These are phyloP conservation scores for Phytophthora niederhauseri DNA, from an alignment of 352 stramenopile species.

Conservation along the genomic window DNA sequence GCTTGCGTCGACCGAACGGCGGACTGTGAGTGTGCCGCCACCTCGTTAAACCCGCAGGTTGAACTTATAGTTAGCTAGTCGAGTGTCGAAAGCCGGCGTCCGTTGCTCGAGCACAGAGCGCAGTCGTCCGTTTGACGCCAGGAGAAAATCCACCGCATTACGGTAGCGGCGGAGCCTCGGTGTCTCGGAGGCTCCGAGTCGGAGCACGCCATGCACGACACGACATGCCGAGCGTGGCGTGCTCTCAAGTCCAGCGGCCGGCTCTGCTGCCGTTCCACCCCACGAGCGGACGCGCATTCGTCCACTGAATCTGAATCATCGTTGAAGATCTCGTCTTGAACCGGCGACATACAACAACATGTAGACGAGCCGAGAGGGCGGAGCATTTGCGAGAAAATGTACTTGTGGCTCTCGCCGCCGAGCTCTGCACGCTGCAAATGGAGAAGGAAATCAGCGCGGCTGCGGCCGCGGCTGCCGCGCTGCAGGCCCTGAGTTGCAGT, in stretches of 20 bases:
- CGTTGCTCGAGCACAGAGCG: not conserved
- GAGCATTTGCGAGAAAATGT: not conserved
- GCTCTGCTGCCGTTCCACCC: conserved; percentile 25
- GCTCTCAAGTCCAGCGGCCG: conserved; percentile 10
- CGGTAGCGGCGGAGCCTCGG: not conserved
- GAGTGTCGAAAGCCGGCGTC: conserved; percentile 11
- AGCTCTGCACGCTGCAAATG: conserved; percentile 1
- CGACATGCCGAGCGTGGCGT: conserved; percentile 33
- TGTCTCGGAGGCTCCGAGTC: not conserved
- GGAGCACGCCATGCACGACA: conserved; percentile 21
- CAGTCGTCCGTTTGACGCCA: conserved; percentile 19
- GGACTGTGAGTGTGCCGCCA: not conserved
- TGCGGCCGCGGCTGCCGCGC: conserved; percentile 3
- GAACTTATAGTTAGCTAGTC: conserved; percentile 9
- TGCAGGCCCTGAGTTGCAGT: conserved; percentile 19
- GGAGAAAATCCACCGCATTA: conserved; percentile 24
- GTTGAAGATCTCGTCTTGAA: conserved; percentile 14
- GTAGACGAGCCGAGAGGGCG: too few species aligned
- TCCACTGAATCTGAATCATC: conserved; percentile 25
- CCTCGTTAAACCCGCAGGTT: conserved; percentile 9
- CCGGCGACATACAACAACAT: conserved; percentile 17
- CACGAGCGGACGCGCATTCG: conserved; percentile 25
- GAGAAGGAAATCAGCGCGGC: conserved; percentile 25
- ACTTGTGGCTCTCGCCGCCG: conserved; percentile 8
- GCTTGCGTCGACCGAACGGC: conserved; percentile 5